A percentile compares a stretch with the other conserved stretches of the same genome.
phyloP scores from a whole-genome alignment of 2,329 filamentous ascomycete species.

The Penicillium sp. region DNA sequence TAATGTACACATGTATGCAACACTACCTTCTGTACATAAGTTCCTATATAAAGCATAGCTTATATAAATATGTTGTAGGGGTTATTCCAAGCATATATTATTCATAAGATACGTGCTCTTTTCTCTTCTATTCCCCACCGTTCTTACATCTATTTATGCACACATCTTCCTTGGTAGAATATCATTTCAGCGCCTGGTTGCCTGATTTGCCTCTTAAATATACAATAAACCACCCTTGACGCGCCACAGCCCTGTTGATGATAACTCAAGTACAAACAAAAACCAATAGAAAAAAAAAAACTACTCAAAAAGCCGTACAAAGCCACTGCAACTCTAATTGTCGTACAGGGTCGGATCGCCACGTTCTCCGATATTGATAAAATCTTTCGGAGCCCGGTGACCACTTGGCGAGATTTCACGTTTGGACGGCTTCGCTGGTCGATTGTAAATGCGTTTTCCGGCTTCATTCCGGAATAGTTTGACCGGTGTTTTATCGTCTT shows the following conservation, averaged over 20 bases:
- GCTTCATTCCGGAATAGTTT: conserved; percentile 74
- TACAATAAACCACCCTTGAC: background rate
- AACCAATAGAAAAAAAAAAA: background rate
- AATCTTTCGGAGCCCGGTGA: conserved; percentile 68
- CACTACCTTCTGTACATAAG: background rate
- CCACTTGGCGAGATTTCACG: conserved; percentile 66
- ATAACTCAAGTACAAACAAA: background rate
- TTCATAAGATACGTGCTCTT: background rate
- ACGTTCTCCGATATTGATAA: conserved; percentile 79
- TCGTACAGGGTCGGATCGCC: conserved; percentile 78
- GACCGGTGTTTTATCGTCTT: conserved; percentile 58
- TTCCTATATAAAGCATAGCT: too few relatives aligned
- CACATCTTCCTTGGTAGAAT: background rate
- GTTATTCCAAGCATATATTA: too few relatives aligned
- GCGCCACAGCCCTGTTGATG: background rate
- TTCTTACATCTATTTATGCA: too few relatives aligned
- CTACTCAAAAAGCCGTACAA: background rate
- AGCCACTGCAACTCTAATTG: conserved; percentile 36
- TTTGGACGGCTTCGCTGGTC: conserved; percentile 32
- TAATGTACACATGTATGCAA: too few relatives aligned
- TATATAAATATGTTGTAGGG: too few relatives aligned
- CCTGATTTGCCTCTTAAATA: background rate
- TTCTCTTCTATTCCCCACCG: background rate
- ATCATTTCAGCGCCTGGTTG: background rate
- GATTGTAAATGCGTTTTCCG: conserved; percentile 48